phyloP scores from a whole-genome alignment of 371 early-diverging fungal genomes.

The Saksenaea vasiformis region DNA sequence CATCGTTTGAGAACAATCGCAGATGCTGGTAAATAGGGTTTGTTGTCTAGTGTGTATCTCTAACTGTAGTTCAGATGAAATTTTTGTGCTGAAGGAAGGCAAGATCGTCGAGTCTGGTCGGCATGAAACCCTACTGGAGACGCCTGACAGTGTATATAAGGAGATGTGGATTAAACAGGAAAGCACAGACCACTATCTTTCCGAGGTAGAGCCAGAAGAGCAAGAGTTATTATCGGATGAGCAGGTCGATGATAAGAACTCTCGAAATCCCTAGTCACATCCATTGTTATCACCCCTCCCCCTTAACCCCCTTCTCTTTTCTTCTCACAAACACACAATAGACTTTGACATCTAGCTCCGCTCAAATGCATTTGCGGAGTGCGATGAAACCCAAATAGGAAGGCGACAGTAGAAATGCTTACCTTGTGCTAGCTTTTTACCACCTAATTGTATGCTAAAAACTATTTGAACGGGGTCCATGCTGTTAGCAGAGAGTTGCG shows the following conservation, averaged over 20 bases:
- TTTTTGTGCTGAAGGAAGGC: slow-evolving; percentile 76
- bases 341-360: no score
- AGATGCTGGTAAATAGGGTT: slow-evolving; percentile 65
- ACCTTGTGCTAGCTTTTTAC: background rate
- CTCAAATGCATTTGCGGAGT: background rate
- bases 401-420: background rate
- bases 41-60: background rate
- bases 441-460: background rate
- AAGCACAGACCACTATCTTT: slow-evolving; percentile 22
- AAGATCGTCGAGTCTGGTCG: slow-evolving; percentile 66
- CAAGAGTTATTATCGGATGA: background rate
- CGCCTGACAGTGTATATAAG: slow-evolving; percentile 70
- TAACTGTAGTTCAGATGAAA: slow-evolving; percentile 49
- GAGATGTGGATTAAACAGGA: slow-evolving; percentile 89
- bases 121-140: slow-evolving; percentile 67
- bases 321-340: no score
- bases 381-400: background rate
- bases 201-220: background rate
- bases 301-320: no score
- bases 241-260: background rate
- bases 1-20: slow-evolving; percentile 79
- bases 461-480: no score
- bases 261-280: background rate
- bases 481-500: no score
- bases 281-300: no score